Evolutionary conservation across 352 stramenopile species (phyloP).

Genomic region (Pythium aristosporum): DNA sequence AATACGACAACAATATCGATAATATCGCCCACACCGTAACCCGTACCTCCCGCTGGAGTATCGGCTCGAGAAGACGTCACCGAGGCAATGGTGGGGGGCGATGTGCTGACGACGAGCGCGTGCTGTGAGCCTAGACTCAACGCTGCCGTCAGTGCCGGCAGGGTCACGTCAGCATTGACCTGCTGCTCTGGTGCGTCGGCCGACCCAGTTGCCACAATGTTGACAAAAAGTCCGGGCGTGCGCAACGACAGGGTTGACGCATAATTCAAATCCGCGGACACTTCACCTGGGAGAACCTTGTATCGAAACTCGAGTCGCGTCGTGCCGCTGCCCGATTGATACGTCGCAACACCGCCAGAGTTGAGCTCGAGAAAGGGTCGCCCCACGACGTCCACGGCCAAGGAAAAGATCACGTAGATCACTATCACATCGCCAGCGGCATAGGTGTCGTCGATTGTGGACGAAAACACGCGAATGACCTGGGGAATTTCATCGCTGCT

Average conservation of each 20-base stretch:
- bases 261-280: conserved; percentile 49
- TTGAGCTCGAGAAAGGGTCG: conserved; percentile 63
- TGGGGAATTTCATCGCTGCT: conserved; percentile 35
- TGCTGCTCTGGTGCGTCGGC: not conserved
- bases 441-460: conserved; percentile 50
- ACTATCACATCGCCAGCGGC: conserved; percentile 60
- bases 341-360: conserved; percentile 56
- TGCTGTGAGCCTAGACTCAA: conserved; percentile 37
- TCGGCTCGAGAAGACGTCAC: conserved; percentile 46
- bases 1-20: conserved; percentile 69
- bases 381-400: conserved; percentile 47
- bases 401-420: conserved; percentile 53
- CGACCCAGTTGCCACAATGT: conserved; percentile 14
- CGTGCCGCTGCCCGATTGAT: conserved; percentile 44
- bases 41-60: conserved; percentile 28
- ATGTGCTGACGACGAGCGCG: conserved; percentile 43
- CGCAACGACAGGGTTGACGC: conserved; percentile 41
- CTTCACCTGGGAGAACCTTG: conserved; percentile 47
- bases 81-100: conserved; percentile 34
- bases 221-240: conserved; percentile 23
- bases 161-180: conserved; percentile 38
- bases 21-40: conserved; percentile 68
- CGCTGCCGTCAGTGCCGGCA: conserved; percentile 29
- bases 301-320: conserved; percentile 65
- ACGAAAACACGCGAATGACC: conserved; percentile 40